Evolutionary conservation across 805 yeast species (phyloP).

Genomic region (Kluyveromyces lactis): DNA sequence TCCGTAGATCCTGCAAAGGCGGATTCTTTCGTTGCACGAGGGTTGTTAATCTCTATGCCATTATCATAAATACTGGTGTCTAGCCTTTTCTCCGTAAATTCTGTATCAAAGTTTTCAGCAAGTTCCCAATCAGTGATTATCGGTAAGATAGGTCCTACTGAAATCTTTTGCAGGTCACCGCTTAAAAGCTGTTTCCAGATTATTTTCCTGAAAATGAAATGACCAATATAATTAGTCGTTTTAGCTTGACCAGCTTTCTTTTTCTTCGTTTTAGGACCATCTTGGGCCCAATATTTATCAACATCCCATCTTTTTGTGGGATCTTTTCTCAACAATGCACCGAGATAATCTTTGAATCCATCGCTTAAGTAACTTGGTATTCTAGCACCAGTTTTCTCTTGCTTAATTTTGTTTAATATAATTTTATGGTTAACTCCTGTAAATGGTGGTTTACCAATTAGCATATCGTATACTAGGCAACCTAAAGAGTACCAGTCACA

Average conservation of each 20-base stretch:
- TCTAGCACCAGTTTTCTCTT: constrained; percentile 45
- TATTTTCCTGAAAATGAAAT: constrained; percentile 68
- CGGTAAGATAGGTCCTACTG: constrained; percentile 75
- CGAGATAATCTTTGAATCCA: constrained; percentile 71
- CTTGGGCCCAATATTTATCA: constrained; percentile 41
- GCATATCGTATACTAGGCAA: constrained; percentile 67
- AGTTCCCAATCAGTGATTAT: constrained; percentile 68
- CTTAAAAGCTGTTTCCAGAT: constrained; percentile 55
- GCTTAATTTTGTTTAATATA: constrained; percentile 65
- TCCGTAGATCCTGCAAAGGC: constrained; percentile 10
- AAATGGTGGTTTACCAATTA: constrained; percentile 83
- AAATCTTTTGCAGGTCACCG: constrained; percentile 35
- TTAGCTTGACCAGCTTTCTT: constrained; percentile 25
- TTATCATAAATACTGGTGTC: constrained; percentile 19
- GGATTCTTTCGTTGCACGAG: not conserved
- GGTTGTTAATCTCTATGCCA: constrained; percentile 3
- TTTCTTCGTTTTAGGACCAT: constrained; percentile 18
- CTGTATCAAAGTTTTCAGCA: constrained; percentile 79
- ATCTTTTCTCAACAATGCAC: constrained; percentile 58
- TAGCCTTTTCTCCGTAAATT: constrained; percentile 64
- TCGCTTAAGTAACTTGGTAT: constrained; percentile 69
- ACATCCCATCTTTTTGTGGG: constrained; percentile 59
- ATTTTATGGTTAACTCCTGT: constrained; percentile 73
- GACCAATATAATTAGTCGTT: constrained; percentile 41
- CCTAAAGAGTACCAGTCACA: constrained; percentile 95